Evolutionary conservation across 2,329 filamentous ascomycete genomes (phyloP).

Genomic region (Trichoderma citrinoviride): DNA sequence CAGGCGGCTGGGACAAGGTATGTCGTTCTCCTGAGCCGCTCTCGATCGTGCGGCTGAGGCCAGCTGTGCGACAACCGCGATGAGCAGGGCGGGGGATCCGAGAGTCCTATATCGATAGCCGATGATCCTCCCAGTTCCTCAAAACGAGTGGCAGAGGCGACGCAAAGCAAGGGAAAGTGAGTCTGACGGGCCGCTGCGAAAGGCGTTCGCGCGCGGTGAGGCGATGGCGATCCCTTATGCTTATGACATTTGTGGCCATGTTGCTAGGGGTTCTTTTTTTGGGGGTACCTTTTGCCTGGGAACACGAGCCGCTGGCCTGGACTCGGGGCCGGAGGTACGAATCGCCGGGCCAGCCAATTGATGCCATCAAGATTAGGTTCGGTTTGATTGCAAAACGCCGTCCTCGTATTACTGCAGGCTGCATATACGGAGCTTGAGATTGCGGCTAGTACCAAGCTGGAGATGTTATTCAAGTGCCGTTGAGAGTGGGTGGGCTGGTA

Average conservation of each 20-base stretch:
- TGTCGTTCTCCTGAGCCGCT: constrained; percentile 12
- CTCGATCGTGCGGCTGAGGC: not conserved
- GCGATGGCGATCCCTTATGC: constrained; percentile 22
- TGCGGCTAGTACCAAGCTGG: constrained; percentile 11
- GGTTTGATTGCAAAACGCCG: not conserved
- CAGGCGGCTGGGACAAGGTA: not conserved
- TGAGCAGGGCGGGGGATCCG: not conserved
- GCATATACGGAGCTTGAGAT: not conserved
- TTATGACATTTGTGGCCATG: constrained; percentile 23
- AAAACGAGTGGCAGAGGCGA: constrained; percentile 24
- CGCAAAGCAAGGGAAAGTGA: not conserved
- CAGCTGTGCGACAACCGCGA: constrained; percentile 16
- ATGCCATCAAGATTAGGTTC: not conserved
- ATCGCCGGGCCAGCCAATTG: constrained; percentile 18
- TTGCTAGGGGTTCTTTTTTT: constrained; percentile 14
- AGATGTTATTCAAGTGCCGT: constrained; percentile 4
- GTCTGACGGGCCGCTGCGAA: constrained; percentile 13
- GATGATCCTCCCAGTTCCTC: not conserved
- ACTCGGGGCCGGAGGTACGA: constrained; percentile 23
- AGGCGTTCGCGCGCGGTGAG: constrained; percentile 21
- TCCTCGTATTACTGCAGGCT: constrained; percentile 7
- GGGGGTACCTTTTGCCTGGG: not conserved
- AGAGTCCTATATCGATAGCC: no score
- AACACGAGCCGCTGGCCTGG: constrained; percentile 16
- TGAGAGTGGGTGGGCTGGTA: not conserved